phyloP scores from a whole-genome alignment of 208 protist genomes.

The Crithidia expoeki region DNA sequence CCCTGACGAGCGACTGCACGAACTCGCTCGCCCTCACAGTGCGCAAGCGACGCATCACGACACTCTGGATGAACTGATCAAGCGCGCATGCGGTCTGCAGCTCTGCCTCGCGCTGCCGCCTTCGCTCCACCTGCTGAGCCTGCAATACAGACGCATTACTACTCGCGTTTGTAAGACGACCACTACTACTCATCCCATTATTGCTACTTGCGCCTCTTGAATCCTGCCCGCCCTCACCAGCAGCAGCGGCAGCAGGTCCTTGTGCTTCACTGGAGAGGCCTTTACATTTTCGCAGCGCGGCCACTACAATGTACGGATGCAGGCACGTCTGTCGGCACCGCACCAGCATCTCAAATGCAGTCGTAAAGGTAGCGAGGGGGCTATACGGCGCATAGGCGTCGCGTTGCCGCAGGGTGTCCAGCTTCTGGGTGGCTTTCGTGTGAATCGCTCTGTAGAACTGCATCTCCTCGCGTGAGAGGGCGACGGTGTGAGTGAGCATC shows the following conservation, averaged over 20 bases:
- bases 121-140: slow-evolving; percentile 3
- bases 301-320: slow-evolving; percentile 84
- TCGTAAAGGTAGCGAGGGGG: slow-evolving; percentile 50
- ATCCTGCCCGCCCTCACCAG: too few relatives aligned
- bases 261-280: too few relatives aligned
- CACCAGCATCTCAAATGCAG: slow-evolving; percentile 87
- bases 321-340: slow-evolving; percentile 84
- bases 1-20: slow-evolving; percentile 50
- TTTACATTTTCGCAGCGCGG: slow-evolving; percentile 46
- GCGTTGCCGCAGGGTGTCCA: slow-evolving; percentile 35
- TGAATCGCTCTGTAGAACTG: slow-evolving; percentile 63
- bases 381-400: slow-evolving; percentile 12
- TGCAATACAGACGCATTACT: neutral
- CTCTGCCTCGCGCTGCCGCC: slow-evolving; percentile 14
- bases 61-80: slow-evolving; percentile 28
- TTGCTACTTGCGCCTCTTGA: neutral
- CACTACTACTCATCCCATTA: too few relatives aligned
- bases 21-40: slow-evolving; percentile 39
- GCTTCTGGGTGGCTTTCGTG: slow-evolving; percentile 47
- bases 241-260: too few relatives aligned
- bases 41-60: slow-evolving; percentile 28
- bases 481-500: slow-evolving; percentile 34
- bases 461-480: slow-evolving; percentile 42
- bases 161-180: too few relatives aligned
- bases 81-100: slow-evolving; percentile 17